A percentile compares a stretch with the other conserved stretches of the same genome.
Conservation (phyloP, 768 basidiomycete species). For the Kwoniella europaea region DNA sequence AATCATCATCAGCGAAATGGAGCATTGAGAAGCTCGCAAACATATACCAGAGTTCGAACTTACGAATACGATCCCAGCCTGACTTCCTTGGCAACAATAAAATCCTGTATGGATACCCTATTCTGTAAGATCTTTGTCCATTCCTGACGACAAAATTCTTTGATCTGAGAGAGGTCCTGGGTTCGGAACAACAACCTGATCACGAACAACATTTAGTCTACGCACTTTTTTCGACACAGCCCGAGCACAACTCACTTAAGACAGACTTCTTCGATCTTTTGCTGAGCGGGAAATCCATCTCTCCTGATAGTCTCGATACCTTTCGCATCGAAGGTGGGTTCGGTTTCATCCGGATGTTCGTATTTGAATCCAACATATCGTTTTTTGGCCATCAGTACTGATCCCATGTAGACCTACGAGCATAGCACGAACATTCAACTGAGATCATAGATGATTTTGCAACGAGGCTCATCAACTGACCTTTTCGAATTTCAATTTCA, state of each 20-base stretch:
- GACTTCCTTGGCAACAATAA: constrained; percentile 93
- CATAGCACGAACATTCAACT: constrained; percentile 14
- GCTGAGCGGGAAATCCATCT: constrained; percentile 86
- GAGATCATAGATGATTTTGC: neutral
- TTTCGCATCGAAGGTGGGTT: constrained; percentile 90
- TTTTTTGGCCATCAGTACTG: constrained; percentile 96
- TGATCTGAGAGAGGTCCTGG: constrained; percentile 85
- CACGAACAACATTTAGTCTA: neutral
- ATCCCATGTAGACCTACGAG: constrained; percentile 85
- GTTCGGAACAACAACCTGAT: constrained; percentile 84
- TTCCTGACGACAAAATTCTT: constrained; percentile 79
- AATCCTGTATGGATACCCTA: constrained; percentile 83
- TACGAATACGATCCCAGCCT: constrained; percentile 91
- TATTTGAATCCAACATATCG: constrained; percentile 97
- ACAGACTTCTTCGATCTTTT: constrained; percentile 88
- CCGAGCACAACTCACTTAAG: constrained; percentile 68
- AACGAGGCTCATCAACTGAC: constrained; percentile 58
- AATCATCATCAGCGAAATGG: neutral
- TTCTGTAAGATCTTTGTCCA: constrained; percentile 85
- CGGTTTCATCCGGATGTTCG: constrained; percentile 76
- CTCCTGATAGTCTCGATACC: constrained; percentile 96
- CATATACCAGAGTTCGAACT: constrained; percentile 11
- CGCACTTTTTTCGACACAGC: neutral
- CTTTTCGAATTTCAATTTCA: constrained; percentile 99
- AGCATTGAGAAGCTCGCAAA: too few relatives aligned